Base-by-base conservation (phyloP, 352 stramenopile species). In the Phytophthora pistaciae region DNA sequence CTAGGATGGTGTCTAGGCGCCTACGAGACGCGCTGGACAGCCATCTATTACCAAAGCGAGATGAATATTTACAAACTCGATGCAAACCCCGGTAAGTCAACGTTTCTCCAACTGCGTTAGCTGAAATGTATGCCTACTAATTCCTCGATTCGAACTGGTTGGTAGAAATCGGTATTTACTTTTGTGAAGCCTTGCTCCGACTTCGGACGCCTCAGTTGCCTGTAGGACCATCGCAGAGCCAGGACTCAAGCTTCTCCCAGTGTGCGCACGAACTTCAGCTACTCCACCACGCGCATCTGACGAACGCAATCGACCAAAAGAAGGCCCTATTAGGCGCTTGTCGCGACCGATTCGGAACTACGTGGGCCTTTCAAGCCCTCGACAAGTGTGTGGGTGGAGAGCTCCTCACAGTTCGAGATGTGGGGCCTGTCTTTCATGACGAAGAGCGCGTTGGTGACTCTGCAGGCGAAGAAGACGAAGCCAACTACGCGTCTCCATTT, bases 1-100 rank as follows among this genome's bases (percentile, higher is more conserved):
- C 44, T 88, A 0, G 18, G 23, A 20, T 91, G 83, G 85, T 63
- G 85, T 16, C 31, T 84, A 18, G 56, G 65, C 1, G 72, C 56
- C 9, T 82, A 92, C 44, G 60, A 72, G 11, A 69, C 76, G 33
- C 77, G 83, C n/a, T 92, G 85, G 85, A 74, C 44, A 60, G 75
- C 80, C 1, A 67, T 89, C 11, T 73, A 82, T 54, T 84, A 74
- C 44, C 72, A 74, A 23, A 80, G 74, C 33, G 85, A 92, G 44
- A 65, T 80, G 25, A 75, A 61, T 2, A 61, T 89, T 11, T 88
- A 84, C 31, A 82, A 84, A 16, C 64, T 88, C 5, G 81, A 89
- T 61, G 81, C 72, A 20, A 72, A 88, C 18, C 73, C 78, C 57
- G 83, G 85, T 91, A 68, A 20, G 21, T 56, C 1, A 23, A 7